Base-by-base conservation (phyloP, 2,329 filamentous ascomycete species). In the Trichophyton benhamiae region DNA sequence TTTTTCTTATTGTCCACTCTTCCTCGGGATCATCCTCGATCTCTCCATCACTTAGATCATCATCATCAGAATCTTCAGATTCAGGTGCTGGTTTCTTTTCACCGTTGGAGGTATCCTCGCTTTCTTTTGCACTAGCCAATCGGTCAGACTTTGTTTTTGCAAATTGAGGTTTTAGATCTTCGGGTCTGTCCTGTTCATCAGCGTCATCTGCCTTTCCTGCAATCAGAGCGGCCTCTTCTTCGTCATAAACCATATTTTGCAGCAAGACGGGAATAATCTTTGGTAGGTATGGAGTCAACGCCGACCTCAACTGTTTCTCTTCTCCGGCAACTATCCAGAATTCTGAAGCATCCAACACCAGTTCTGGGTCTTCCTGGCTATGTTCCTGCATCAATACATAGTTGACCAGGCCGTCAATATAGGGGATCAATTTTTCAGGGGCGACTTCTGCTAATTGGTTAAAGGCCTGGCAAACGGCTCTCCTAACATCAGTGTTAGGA, bases 281-380 rank as follows among this genome's bases (percentile, higher is more conserved):
- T 66, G 82, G 76, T 61, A 97, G 83, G 70, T 89, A 89, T 0
- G 91, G 91, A 7, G 82, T 85, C 53, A 99, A 79, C 0, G 84
- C 82, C 66, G 85, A 82, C 77, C 89, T 90, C 60, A 97, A 77
- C 63, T 87, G 83, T 48, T 88, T 83, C 71, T 96, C 89, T 72
- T 96, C 94, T 63, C 91, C 91, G 20, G 95, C 86, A 44, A 90
- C 90, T 52, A 99, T 83, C 91, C 95, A 99, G 71, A 99, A 99
- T 73, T 99, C 94, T 3, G 94, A 91, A 7, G 94, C 94, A 72
- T 99, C 94, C 66, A 95, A 86, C 42, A 92, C 91, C 62, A 99
- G 80, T 48, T 97, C 91, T 61, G 91, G 87, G 66, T 97, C 91
- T 27, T 91, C 86, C 25, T 77, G 76, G 65, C 86, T 87, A 72